Percentiles rank a stretch among this genome's conserved stretches.
Evolutionary conservation across 106 monocot genomes (phyloP).

Genomic region (Dendrobium nobile): DNA sequence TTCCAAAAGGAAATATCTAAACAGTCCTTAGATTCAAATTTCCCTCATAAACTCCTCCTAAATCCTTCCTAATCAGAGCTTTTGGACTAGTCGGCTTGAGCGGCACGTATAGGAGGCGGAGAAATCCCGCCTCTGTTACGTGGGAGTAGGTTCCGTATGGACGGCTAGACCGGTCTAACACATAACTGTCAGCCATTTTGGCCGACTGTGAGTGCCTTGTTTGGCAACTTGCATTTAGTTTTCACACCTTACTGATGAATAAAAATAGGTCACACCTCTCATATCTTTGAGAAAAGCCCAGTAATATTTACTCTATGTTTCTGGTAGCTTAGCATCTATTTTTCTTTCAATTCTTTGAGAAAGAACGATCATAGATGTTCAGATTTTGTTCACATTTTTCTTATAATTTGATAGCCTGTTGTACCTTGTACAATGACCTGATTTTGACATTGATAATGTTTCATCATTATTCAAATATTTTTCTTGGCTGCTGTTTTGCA

Average conservation of each 20-base stretch:
- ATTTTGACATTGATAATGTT: not conserved
- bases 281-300: not conserved
- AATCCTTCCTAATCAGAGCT: too few relatives aligned
- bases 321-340: not conserved
- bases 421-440: not conserved
- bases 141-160: too few relatives aligned
- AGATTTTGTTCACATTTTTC: not conserved
- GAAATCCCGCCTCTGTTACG: too few relatives aligned
- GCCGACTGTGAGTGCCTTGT: not conserved
- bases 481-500: conserved; percentile 15
- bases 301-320: not conserved
- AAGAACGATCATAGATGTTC: not conserved
- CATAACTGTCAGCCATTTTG: too few relatives aligned
- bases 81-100: too few relatives aligned
- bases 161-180: too few relatives aligned
- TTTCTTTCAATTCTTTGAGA: not conserved
- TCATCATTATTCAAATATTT: not conserved
- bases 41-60: too few relatives aligned
- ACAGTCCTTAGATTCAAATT: too few relatives aligned
- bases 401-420: not conserved
- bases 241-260: not conserved
- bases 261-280: not conserved
- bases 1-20: too few relatives aligned
- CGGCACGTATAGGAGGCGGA: too few relatives aligned
- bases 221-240: not conserved